phyloP scores from a whole-genome alignment of 345 rosid genomes.

The Dimocarpus longan region DNA sequence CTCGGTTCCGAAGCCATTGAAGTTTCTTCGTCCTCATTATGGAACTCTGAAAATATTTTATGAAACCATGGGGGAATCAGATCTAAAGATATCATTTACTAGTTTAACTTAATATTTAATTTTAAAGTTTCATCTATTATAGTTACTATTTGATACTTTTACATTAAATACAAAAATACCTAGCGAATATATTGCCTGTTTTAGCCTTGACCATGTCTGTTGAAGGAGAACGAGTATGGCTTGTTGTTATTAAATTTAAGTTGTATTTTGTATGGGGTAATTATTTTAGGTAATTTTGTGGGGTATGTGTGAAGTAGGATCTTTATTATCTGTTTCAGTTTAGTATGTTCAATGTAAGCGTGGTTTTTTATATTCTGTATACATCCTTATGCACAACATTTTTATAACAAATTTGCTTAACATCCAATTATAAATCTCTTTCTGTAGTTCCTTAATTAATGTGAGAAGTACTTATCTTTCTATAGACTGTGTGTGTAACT shows the following conservation, averaged over 20 bases:
- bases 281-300: neutral
- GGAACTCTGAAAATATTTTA: too few relatives aligned
- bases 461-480: neutral
- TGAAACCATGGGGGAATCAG: too few relatives aligned
- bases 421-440: neutral
- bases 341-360: neutral
- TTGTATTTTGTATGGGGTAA: neutral
- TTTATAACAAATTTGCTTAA: neutral
- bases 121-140: neutral
- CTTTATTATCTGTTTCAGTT: neutral
- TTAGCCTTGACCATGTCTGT: slow-evolving; percentile 97
- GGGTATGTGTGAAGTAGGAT: neutral
- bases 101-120: neutral
- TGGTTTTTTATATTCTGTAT: neutral
- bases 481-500: neutral
- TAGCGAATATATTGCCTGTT: slow-evolving; percentile 90
- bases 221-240: slow-evolving; percentile 87
- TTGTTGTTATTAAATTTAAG: too few relatives aligned
- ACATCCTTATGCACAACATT: too few relatives aligned
- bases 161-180: slow-evolving; percentile 59
- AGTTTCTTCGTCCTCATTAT: too few relatives aligned
- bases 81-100: slow-evolving; percentile 57
- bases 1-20: too few relatives aligned
- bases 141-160: slow-evolving; percentile 12
- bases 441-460: neutral